Base-by-base conservation (phyloP, 2,329 filamentous ascomycete species). In the Xylariaceae sp. region DNA sequence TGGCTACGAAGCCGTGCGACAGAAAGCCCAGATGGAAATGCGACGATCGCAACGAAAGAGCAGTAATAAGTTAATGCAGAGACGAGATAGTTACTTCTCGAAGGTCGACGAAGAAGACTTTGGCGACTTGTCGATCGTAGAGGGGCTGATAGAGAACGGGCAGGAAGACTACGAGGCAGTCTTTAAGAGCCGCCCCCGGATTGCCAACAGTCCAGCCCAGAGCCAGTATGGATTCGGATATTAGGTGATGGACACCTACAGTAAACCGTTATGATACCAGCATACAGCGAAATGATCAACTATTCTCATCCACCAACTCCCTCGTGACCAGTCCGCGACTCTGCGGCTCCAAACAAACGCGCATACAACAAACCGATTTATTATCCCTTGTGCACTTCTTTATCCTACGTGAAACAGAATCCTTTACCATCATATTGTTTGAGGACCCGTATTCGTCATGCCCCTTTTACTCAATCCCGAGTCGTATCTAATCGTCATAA, bases 151-250 rank as follows among this genome's bases (percentile, higher is more conserved):
- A 58, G 74, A 75, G 48, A 73, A 67, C 34, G 80, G 80, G 13
- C 81, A 87, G 57, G 86, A 90, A 65, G 69, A 71, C 54, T 69
- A 70, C 52, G 90, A 95, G 60, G 88, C 87, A 30, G 87, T 96
- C 1, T 97, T 97, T 72, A 90, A 87, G 74, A 92, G 89, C 64
- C 76, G 92, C 64, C 92, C 92, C 0, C 88, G 86, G 73, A 85
- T 97, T 65, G 87, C 87, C 64, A 83, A 84, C 9, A 96, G 91
- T 71, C 91, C 92, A 1, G 72, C 85, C 2, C 76, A 77, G 7
- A 82, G 77, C 57, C 82, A 45, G 13, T 45, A 13, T 1, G 74
- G 70, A 30, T 30, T 30, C 4, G 75, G 72, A 59, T 53, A 7
- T 34, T 56, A 45, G 30, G 39, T 37, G 11, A 50, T 42, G 45